Base-by-base conservation (phyloP, 345 rosid genomes). In the Aegle marmelos region DNA sequence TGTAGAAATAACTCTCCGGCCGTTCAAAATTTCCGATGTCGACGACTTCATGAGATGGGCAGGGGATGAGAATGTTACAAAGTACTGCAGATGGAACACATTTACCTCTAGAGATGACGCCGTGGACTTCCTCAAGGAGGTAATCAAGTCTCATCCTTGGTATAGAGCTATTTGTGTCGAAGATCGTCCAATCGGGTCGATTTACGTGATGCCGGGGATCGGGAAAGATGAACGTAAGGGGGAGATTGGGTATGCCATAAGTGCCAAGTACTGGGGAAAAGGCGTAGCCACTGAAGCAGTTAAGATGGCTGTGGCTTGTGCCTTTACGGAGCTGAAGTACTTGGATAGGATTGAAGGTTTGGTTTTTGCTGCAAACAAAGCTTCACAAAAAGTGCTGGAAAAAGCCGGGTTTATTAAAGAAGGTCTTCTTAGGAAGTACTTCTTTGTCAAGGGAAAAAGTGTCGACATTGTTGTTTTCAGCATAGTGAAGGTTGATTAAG, bases 21-120 rank as follows among this genome's bases (percentile, higher is more conserved):
- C 72, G 1, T 76, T 81, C 73, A 19, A 37, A 45, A 11, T 57
- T 45, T 63, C 69, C 4, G 80, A 81, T 22, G 80, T 56, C 2
- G 79, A 80, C 19, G 79, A 80, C 56, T 81, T 73, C 53, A 27
- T 81, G 63, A 5, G 9, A 39, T 77, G 84, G 81, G 78, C 69
- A 14, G 83, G 83, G 8, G 77, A 76, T 37, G 77, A 76, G 7
- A 56, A 72, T 5, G 77, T 81, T 6, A 66, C 83, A 36, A 27
- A 21, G 28, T 72, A 56, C 28, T 72, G 77, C 37, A 71, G 74
- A 56, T 81, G 83, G 83, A 27, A 81, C 58, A 66, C 80, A 37
- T 77, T 63, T 56, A 19, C 71, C 1, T 81, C 61, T 5, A 66
- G 62, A 56, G 70, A 77, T 19, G 74, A 65, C 30, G 78, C 77